Percentiles rank a stretch among this genome's conserved stretches.
These are phyloP conservation scores for Pythium volutum DNA, from an alignment of 352 stramenopile species.

Conservation along the genomic window DNA sequence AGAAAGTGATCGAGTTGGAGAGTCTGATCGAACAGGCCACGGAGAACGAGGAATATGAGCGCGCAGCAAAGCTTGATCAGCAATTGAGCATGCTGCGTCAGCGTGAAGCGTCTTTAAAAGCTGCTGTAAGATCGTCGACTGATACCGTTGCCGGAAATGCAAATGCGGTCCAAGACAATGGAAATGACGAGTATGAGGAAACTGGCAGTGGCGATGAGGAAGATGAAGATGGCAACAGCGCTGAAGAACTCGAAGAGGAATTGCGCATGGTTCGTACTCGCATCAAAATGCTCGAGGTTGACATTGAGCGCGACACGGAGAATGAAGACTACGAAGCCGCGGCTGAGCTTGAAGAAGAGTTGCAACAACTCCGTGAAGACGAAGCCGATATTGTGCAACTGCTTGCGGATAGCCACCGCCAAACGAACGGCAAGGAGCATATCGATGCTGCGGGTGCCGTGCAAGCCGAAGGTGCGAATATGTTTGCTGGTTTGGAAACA, in stretches of 20 bases:
- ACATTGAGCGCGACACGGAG: conserved; percentile 66
- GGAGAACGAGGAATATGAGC: conserved; percentile 79
- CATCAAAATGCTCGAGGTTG: conserved; percentile 53
- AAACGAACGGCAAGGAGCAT: not conserved
- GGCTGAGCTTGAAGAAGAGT: conserved; percentile 56
- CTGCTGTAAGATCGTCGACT: conserved; percentile 4
- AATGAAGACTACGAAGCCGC: conserved; percentile 71
- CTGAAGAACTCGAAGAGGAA: conserved; percentile 30
- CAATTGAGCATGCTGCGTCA: conserved; percentile 62
- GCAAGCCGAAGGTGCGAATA: not conserved
- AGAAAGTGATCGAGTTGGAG: conserved; percentile 62
- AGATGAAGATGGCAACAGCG: conserved; percentile 20
- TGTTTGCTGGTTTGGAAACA: conserved; percentile 18
- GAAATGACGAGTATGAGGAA: conserved; percentile 23
- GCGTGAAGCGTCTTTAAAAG: conserved; percentile 41
- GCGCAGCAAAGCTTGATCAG: conserved; percentile 71
- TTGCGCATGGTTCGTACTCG: conserved; percentile 42
- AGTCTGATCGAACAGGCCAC: conserved; percentile 69
- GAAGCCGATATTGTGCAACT: conserved; percentile 43
- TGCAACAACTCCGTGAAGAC: conserved; percentile 49
- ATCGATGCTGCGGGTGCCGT: not conserved
- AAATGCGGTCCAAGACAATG: conserved; percentile 17
- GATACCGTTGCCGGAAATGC: not conserved
- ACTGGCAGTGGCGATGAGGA: conserved; percentile 26
- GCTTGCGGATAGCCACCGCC: conserved; percentile 26